These are phyloP conservation scores for Achaetomiella virescens DNA, from an alignment of 495 filamentous ascomycete genomes.

Conservation along the genomic window DNA sequence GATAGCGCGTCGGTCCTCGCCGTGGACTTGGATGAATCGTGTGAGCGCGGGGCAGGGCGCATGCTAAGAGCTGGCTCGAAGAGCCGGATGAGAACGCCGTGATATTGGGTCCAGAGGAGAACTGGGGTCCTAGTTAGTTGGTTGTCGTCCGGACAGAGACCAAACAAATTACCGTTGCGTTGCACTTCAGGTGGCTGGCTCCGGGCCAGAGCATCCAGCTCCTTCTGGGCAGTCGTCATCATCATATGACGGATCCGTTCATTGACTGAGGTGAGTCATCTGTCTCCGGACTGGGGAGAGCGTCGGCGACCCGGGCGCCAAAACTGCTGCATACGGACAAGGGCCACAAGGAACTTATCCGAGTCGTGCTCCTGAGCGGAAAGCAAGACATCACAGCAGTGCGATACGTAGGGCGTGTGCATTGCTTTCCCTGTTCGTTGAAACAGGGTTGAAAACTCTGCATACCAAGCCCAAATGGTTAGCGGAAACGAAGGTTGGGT, in stretches of 20 bases:
- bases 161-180: background rate
- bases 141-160: background rate
- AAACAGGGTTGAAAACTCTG: slow-evolving; percentile 18
- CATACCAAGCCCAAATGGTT: background rate
- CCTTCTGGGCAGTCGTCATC: slow-evolving; percentile 13
- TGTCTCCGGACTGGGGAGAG: slow-evolving; percentile 15
- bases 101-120: background rate
- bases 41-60: background rate
- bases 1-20: slow-evolving; percentile 19
- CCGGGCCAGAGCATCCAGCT: slow-evolving; percentile 13
- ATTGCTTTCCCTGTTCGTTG: background rate
- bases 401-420: too few species aligned
- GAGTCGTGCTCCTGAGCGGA: slow-evolving; percentile 8
- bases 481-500: background rate
- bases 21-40: background rate
- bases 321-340: slow-evolving; percentile 20
- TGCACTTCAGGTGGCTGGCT: too few species aligned
- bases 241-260: slow-evolving; percentile 12
- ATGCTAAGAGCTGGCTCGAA: slow-evolving; percentile 23
- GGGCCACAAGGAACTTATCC: slow-evolving; percentile 15
- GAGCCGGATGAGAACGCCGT: slow-evolving; percentile 14
- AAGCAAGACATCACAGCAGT: slow-evolving; percentile 19
- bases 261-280: background rate
- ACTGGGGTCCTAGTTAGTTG: background rate
- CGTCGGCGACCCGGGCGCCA: slow-evolving; percentile 3